phyloP scores from a whole-genome alignment of 257 asterid genomes.

The Gentiana dahurica region DNA sequence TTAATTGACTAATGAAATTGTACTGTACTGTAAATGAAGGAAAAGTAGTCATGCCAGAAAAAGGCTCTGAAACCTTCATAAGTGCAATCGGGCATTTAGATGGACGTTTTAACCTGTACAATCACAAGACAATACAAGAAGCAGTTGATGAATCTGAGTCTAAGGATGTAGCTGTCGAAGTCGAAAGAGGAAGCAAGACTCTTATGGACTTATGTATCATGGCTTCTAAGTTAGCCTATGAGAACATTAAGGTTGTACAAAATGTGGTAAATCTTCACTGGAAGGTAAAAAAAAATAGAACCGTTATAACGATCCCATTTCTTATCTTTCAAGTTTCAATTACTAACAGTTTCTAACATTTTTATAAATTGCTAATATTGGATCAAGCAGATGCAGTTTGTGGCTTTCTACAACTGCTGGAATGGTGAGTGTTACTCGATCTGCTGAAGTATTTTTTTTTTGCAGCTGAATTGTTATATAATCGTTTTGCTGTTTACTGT shows the following conservation, averaged over 20 bases:
- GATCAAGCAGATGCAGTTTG: constrained; percentile 32
- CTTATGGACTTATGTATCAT: constrained; percentile 33
- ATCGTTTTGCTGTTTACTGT: not conserved
- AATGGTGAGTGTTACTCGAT: constrained; percentile 13
- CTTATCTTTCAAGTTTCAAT: no score
- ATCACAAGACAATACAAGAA: not conserved
- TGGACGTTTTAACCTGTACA: not conserved
- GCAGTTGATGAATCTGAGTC: no score
- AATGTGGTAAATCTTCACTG: constrained; percentile 25
- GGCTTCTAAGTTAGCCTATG: constrained; percentile 50
- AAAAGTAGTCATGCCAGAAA: constrained; percentile 1
- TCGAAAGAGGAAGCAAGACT: constrained; percentile 14
- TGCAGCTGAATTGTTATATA: no score
- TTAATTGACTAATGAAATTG: no score
- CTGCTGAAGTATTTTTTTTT: not conserved
- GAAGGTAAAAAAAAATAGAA: constrained; percentile 23
- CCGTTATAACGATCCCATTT: no score
- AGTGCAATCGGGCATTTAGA: not conserved
- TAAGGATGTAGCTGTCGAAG: not conserved
- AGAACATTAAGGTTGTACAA: constrained; percentile 22
- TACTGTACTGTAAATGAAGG: not conserved
- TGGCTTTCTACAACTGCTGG: constrained; percentile 32
- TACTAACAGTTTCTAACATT: not conserved
- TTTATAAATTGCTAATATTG: not conserved
- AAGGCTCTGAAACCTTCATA: not conserved